phyloP scores from a whole-genome alignment of 1,284 basidiomycete species.

The Meira miltonrushii region DNA sequence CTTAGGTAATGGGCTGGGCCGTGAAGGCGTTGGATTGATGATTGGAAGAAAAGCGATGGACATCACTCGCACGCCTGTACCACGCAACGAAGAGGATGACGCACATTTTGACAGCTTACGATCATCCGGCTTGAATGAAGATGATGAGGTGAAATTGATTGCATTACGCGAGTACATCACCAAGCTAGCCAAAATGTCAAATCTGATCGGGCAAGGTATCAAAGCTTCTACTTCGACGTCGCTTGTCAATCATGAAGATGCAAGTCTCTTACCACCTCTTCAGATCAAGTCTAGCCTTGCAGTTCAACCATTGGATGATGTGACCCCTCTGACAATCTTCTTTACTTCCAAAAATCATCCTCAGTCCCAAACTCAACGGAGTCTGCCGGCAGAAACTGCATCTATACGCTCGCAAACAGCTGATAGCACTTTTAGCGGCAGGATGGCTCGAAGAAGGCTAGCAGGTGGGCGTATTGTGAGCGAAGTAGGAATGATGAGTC shows the following conservation, averaged over 20 bases:
- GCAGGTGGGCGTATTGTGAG: constrained; percentile 29
- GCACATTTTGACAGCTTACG: constrained; percentile 67
- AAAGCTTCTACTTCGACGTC: background rate
- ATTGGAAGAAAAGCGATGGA: constrained; percentile 23
- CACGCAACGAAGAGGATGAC: constrained; percentile 63
- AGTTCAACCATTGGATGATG: constrained; percentile 63
- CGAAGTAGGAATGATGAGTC: constrained; percentile 22
- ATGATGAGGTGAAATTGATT: constrained; percentile 73
- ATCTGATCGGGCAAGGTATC: constrained; percentile 6
- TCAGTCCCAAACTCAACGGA: background rate
- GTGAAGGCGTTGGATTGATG: constrained; percentile 33
- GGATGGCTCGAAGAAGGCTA: constrained; percentile 30
- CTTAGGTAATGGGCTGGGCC: constrained; percentile 28
- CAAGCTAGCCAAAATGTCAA: constrained; percentile 43
- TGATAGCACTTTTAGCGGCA: constrained; percentile 29
- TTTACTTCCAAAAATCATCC: constrained; percentile 58
- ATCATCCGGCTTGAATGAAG: constrained; percentile 71
- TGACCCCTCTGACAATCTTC: constrained; percentile 94
- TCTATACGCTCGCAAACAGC: constrained; percentile 31
- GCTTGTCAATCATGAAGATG: background rate
- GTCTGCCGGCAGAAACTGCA: constrained; percentile 6
- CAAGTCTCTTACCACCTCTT: constrained; percentile 2
- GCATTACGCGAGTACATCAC: constrained; percentile 79
- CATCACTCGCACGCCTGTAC: constrained; percentile 17
- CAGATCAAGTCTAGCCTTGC: constrained; percentile 60